These are phyloP conservation scores for Ophiosphaerella narmari DNA, from an alignment of 2,329 filamentous ascomycete species.

Conservation along the genomic window DNA sequence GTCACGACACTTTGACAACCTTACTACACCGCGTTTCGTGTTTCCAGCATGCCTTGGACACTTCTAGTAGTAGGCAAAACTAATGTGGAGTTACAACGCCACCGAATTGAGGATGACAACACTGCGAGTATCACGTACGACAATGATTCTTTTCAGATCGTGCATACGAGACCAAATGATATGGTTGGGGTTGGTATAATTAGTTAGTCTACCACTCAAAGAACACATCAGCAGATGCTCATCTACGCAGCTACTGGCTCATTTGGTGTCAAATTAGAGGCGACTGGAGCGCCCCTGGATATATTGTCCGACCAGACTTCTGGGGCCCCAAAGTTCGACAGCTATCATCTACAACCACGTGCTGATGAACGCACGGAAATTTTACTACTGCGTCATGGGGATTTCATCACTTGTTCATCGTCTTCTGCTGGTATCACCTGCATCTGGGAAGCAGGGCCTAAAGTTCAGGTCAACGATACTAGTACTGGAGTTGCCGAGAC, in stretches of 20 bases:
- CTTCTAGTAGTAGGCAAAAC: conserved; percentile 2
- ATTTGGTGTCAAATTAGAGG: conserved; percentile 33
- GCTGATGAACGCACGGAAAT: conserved; percentile 21
- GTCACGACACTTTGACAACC: conserved; percentile 22
- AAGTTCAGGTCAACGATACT: conserved; percentile 31
- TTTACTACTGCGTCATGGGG: conserved; percentile 35
- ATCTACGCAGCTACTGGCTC: conserved; percentile 16
- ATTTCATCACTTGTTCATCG: conserved; percentile 23
- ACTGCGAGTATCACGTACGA: conserved; percentile 7
- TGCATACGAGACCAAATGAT: neutral
- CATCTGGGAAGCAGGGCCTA: conserved; percentile 16
- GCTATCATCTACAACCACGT: conserved; percentile 26
- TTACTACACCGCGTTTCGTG: too few species aligned
- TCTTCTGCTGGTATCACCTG: conserved; percentile 16
- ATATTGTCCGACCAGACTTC: conserved; percentile 18
- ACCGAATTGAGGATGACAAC: conserved; percentile 6
- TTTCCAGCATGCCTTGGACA: conserved; percentile 21
- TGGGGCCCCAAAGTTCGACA: conserved; percentile 10
- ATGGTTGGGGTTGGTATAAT: conserved; percentile 20
- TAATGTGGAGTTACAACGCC: neutral
- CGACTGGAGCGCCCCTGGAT: conserved; percentile 19
- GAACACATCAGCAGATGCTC: neutral
- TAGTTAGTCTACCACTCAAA: conserved; percentile 13
- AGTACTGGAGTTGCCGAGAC: conserved; percentile 6
- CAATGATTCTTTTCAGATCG: conserved; percentile 1